Conservation (phyloP, 2,329 filamentous ascomycete species). For the Colletotrichum lindemuthianum region DNA sequence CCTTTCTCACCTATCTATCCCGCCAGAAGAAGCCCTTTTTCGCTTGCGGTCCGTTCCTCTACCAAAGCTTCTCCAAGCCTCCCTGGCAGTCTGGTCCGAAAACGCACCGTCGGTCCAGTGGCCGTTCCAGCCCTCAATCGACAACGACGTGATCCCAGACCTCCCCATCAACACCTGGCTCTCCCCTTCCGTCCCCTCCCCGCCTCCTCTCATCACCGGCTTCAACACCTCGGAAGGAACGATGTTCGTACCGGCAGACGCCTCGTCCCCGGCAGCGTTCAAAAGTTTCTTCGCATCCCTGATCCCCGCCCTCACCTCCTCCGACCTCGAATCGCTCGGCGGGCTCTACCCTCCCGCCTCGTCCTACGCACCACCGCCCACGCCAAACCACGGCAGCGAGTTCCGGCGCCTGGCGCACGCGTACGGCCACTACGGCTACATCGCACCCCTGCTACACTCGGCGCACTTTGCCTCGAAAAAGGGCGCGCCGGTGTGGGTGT, state of each 20-base stretch:
- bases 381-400: slow-evolving; percentile 57
- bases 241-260: slow-evolving; percentile 65
- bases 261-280: slow-evolving; percentile 50
- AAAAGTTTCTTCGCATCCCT: slow-evolving; percentile 69
- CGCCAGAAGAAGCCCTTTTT: slow-evolving; percentile 60
- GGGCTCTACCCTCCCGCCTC: slow-evolving; percentile 65
- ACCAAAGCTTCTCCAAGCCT: slow-evolving; percentile 51
- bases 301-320: slow-evolving; percentile 63
- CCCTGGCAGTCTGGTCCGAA: slow-evolving; percentile 53
- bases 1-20: slow-evolving; percentile 61
- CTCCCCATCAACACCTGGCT: slow-evolving; percentile 70
- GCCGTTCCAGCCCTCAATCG: slow-evolving; percentile 77
- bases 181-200: slow-evolving; percentile 60
- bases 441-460: slow-evolving; percentile 70
- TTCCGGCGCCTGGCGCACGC: slow-evolving; percentile 68
- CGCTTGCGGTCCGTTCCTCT: slow-evolving; percentile 58
- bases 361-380: slow-evolving; percentile 27
- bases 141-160: slow-evolving; percentile 63
- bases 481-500: slow-evolving; percentile 58
- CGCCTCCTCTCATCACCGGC: slow-evolving; percentile 71
- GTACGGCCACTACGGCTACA: slow-evolving; percentile 73
- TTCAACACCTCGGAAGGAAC: slow-evolving; percentile 78
- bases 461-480: slow-evolving; percentile 55
- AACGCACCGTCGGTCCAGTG: slow-evolving; percentile 59
- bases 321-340: slow-evolving; percentile 66